Percentiles rank a stretch among this genome's conserved stretches.
phyloP scores from a whole-genome alignment of 2,329 filamentous ascomycete species.

The Leptodontidium sp. region DNA sequence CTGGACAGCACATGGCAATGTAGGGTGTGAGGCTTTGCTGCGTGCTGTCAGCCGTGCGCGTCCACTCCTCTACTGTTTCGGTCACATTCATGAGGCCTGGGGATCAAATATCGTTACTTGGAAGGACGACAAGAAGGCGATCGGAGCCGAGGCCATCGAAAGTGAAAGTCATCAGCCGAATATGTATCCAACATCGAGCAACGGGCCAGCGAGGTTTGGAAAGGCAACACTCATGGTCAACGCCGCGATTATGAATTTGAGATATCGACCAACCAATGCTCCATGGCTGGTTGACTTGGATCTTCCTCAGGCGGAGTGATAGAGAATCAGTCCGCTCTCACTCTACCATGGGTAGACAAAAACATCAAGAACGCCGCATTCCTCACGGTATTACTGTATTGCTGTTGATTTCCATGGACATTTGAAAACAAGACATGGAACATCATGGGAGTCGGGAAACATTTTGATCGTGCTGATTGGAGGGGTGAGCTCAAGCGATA shows the following conservation, averaged over 20 bases:
- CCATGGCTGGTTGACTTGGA: conserved; percentile 60
- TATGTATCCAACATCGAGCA: conserved; percentile 12
- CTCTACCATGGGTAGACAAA: not conserved
- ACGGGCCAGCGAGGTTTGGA: conserved; percentile 42
- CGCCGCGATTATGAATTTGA: conserved; percentile 58
- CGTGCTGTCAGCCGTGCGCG: conserved; percentile 57
- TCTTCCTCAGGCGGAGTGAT: conserved; percentile 20
- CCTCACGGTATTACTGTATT: too few relatives aligned
- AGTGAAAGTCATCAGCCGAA: conserved; percentile 32
- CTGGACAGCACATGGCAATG: conserved; percentile 32
- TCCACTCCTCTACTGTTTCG: conserved; percentile 67
- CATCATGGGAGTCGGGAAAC: too few relatives aligned
- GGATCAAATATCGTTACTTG: conserved; percentile 61
- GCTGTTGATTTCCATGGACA: too few relatives aligned
- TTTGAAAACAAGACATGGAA: too few relatives aligned
- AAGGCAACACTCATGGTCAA: conserved; percentile 60
- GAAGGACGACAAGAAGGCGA: conserved; percentile 47
- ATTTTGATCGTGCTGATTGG: too few relatives aligned
- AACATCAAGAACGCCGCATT: not conserved
- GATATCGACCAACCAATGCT: conserved; percentile 54
- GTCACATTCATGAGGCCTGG: conserved; percentile 67
- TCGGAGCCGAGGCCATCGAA: conserved; percentile 30
- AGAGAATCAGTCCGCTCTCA: not conserved
- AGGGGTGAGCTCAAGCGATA: too few relatives aligned
- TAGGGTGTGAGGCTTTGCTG: conserved; percentile 62